phyloP scores from a whole-genome alignment of 2,329 filamentous ascomycete genomes.

The Nemania sp. region DNA sequence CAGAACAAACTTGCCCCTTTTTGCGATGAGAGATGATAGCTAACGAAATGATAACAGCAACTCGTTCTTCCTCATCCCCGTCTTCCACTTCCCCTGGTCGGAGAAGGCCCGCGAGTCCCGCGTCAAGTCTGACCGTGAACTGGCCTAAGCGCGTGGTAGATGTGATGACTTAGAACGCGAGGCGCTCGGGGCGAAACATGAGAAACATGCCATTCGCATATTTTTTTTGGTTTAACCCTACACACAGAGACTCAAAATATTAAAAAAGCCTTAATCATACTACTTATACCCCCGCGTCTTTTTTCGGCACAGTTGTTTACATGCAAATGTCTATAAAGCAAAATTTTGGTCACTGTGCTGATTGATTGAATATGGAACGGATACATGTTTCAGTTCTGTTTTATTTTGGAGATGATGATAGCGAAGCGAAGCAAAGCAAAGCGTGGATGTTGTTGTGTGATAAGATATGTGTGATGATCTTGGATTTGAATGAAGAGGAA shows the following conservation, averaged over 20 bases:
- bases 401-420: no score
- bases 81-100: slow-evolving; percentile 94
- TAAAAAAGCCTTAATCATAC: neutral
- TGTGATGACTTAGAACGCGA: neutral
- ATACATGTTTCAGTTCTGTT: no score
- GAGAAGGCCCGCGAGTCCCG: slow-evolving; percentile 69
- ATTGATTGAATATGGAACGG: no score
- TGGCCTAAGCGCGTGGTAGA: slow-evolving; percentile 30
- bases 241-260: no score
- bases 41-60: slow-evolving; percentile 55
- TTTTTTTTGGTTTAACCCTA: no score
- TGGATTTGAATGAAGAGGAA: no score
- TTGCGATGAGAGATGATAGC: neutral
- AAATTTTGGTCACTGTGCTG: no score
- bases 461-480: no score
- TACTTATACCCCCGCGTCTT: slow-evolving; percentile 9
- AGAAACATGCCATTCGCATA: neutral
- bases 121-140: slow-evolving; percentile 52
- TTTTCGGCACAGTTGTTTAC: no score
- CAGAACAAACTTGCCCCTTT: neutral
- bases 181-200: neutral
- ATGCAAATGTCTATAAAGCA: no score
- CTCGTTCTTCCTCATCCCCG: slow-evolving; percentile 88
- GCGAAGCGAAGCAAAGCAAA: no score
- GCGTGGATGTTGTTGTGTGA: no score